Percentiles rank a stretch among this genome's conserved stretches.
phyloP scores from a whole-genome alignment of 164 flowering plant genomes.

The Litsea cubeba region DNA sequence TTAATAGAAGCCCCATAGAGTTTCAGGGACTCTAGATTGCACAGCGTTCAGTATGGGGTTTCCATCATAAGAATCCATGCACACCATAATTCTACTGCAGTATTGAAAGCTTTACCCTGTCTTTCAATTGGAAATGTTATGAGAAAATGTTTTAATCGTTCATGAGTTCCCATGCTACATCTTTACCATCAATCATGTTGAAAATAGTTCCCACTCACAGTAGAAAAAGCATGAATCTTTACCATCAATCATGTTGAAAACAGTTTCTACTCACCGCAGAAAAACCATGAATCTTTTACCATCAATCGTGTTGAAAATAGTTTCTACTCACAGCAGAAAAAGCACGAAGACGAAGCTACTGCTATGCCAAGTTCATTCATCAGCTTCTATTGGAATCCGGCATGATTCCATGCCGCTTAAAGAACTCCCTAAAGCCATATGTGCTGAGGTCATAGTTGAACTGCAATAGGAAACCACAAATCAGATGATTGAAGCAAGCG shows the following conservation, averaged over 20 bases:
- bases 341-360: neutral
- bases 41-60: no score
- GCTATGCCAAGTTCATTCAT: neutral
- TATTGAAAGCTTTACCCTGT: no score
- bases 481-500: no score
- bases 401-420: conserved; percentile 58
- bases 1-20: no score
- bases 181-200: neutral
- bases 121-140: no score
- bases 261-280: neutral
- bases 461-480: conserved; percentile 30
- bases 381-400: conserved; percentile 26
- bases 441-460: conserved; percentile 69
- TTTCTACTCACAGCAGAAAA: neutral
- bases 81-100: no score
- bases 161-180: no score
- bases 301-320: neutral
- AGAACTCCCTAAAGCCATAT: conserved; percentile 83
- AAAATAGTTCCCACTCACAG: neutral
- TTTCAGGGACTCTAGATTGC: no score
- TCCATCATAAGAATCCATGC: no score
- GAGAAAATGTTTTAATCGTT: no score
- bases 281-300: no score
- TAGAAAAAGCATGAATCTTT: neutral
- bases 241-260: neutral